Evolutionary conservation across 2,329 filamentous ascomycete species (phyloP).

Genomic region (Penicillium psychrosexuale): DNA sequence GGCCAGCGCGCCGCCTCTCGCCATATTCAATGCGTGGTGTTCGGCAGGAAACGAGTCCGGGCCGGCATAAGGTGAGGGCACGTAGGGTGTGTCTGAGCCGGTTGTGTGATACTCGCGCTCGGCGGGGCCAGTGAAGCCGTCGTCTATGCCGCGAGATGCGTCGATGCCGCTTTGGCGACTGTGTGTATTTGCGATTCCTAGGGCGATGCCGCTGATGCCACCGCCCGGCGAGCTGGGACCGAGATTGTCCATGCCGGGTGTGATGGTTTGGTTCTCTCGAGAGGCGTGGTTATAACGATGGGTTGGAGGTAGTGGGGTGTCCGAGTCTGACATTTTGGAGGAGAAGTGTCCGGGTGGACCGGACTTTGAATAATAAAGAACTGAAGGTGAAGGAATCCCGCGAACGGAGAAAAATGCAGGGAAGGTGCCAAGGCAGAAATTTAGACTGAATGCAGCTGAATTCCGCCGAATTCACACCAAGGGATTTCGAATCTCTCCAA

Average conservation of each 20-base stretch:
- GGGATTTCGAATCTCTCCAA: neutral
- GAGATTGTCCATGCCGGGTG: constrained; percentile 66
- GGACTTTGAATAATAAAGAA: neutral
- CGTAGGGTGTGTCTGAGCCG: constrained; percentile 40
- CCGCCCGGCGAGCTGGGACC: constrained; percentile 58
- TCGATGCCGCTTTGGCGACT: constrained; percentile 64
- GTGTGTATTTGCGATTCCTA: constrained; percentile 63
- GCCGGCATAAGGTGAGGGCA: constrained; percentile 25
- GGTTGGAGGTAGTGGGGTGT: constrained; percentile 18
- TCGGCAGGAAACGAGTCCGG: constrained; percentile 34
- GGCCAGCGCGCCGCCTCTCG: constrained; percentile 34
- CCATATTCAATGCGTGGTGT: constrained; percentile 40
- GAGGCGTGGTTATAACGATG: constrained; percentile 29
- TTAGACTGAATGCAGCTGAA: neutral
- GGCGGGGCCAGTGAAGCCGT: constrained; percentile 29
- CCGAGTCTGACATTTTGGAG: neutral
- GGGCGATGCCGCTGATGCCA: constrained; percentile 66
- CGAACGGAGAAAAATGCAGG: neutral
- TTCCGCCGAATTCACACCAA: neutral
- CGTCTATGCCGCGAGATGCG: constrained; percentile 50
- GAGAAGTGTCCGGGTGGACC: neutral
- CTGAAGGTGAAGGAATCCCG: neutral
- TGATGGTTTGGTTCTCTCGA: constrained; percentile 44
- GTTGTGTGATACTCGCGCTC: constrained; percentile 36
- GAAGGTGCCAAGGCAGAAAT: neutral